Percentiles rank a stretch among this genome's conserved stretches.
phyloP scores from a whole-genome alignment of 192 early-diverging fungal species.

The Funneliformis mosseae region DNA sequence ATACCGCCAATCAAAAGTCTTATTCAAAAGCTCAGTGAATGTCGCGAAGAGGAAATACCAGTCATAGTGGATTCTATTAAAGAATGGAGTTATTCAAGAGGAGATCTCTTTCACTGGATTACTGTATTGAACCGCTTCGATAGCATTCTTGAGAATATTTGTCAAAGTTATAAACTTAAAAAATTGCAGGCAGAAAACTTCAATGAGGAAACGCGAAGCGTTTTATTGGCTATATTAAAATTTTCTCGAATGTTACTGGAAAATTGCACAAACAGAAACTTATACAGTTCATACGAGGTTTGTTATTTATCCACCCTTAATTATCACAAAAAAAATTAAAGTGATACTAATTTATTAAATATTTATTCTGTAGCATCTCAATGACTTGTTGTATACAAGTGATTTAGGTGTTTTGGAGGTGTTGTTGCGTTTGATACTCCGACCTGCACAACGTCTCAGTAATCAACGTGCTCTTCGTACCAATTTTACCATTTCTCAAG shows the following conservation, averaged over 20 bases:
- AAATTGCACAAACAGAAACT: slow-evolving; percentile 91
- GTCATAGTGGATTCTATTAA: slow-evolving; percentile 48
- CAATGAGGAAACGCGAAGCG: slow-evolving; percentile 51
- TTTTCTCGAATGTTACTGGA: slow-evolving; percentile 87
- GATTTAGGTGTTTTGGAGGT: slow-evolving; percentile 82
- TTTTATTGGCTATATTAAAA: slow-evolving; percentile 68
- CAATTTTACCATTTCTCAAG: slow-evolving; percentile 59
- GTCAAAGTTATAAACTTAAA: slow-evolving; percentile 65
- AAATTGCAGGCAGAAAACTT: slow-evolving; percentile 66
- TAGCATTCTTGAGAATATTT: slow-evolving; percentile 68
- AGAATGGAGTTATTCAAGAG: slow-evolving; percentile 82
- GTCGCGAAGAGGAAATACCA: slow-evolving; percentile 60
- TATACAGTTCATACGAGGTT: slow-evolving; percentile 93
- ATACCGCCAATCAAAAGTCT: slow-evolving; percentile 54
- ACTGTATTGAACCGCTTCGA: slow-evolving; percentile 93
- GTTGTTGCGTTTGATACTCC: slow-evolving; percentile 78
- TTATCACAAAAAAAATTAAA: neutral
- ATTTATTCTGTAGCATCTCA: slow-evolving; percentile 66
- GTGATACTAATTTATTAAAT: neutral
- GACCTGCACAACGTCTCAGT: slow-evolving; percentile 87
- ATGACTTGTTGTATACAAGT: slow-evolving; percentile 73
- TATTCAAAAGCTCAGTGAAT: slow-evolving; percentile 53
- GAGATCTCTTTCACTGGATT: slow-evolving; percentile 97
- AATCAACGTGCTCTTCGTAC: slow-evolving; percentile 71
- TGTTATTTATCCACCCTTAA: neutral